Percentiles rank a stretch among this genome's conserved stretches.
phyloP scores from a whole-genome alignment of 306 rosid species.

The Vigna mungo region DNA sequence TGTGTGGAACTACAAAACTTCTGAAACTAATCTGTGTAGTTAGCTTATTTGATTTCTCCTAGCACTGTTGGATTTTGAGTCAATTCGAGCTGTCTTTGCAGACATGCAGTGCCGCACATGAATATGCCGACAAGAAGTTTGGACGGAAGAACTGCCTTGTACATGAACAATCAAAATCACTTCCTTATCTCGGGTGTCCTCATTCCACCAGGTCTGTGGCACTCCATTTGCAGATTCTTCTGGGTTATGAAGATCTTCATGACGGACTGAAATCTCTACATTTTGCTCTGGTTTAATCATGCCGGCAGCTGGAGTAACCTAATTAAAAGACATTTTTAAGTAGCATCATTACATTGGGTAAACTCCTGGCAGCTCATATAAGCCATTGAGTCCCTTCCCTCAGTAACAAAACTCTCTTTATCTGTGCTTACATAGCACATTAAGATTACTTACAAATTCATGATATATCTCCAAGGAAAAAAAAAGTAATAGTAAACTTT shows the following conservation, averaged over 20 bases:
- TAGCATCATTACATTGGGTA: constrained; percentile 19
- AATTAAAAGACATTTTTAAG: constrained; percentile 31
- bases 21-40: constrained; percentile 40
- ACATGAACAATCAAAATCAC: constrained; percentile 67
- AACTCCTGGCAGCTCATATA: constrained; percentile 23
- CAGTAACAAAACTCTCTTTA: background rate
- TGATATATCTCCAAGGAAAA: too few relatives aligned
- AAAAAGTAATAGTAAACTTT: too few relatives aligned
- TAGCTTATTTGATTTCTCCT: constrained; percentile 56
- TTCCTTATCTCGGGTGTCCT: constrained; percentile 86
- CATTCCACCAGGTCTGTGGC: constrained; percentile 87
- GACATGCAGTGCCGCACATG: constrained; percentile 77
- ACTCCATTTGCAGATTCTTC: constrained; percentile 81
- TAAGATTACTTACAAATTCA: background rate
- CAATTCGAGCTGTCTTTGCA: constrained; percentile 57
- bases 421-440: background rate
- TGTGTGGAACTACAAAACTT: constrained; percentile 29
- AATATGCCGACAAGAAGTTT: constrained; percentile 54
- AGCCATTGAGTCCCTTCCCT: constrained; percentile 2
- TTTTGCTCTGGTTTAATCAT: constrained; percentile 76
- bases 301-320: constrained; percentile 88
- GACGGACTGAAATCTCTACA: constrained; percentile 74
- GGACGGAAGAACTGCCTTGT: constrained; percentile 72
- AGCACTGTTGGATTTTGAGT: constrained; percentile 63
- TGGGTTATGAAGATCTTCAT: constrained; percentile 65